Percentiles rank a stretch among this genome's conserved stretches.
Conservation (phyloP, 2,329 filamentous ascomycete species). For the Cordyceps fumosorosea region DNA sequence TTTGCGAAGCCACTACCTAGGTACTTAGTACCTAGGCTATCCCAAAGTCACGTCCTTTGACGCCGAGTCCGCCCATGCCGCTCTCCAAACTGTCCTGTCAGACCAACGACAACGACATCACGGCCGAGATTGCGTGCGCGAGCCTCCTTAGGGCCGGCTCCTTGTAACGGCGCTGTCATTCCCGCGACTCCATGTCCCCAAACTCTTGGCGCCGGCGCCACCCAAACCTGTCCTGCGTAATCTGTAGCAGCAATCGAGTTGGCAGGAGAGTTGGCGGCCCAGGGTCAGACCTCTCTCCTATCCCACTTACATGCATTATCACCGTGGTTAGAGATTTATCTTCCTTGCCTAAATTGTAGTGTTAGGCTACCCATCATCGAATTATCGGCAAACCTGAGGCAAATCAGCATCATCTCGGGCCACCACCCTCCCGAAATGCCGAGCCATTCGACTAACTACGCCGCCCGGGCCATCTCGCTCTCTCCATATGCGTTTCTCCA, state of each 20-base stretch:
- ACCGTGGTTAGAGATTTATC: too few relatives aligned
- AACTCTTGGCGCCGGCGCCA: not conserved
- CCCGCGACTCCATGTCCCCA: not conserved
- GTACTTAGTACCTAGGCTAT: not conserved
- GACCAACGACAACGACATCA: not conserved
- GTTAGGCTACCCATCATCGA: not conserved
- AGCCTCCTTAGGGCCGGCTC: not conserved
- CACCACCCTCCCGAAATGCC: not conserved
- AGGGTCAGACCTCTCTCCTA: too few relatives aligned
- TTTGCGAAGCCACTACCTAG: not conserved
- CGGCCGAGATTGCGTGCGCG: not conserved
- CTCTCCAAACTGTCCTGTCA: not conserved
- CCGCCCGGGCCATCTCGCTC: not conserved
- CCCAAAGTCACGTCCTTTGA: not conserved
- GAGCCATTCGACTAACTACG: not conserved
- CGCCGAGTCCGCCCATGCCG: not conserved
- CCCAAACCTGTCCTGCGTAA: not conserved
- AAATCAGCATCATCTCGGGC: not conserved
- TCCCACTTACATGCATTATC: not conserved
- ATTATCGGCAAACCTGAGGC: not conserved
- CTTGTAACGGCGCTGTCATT: not conserved
- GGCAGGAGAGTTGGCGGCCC: not conserved
- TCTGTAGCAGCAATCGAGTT: not conserved
- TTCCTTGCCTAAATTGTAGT: not conserved
- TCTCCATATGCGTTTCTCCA: not conserved